A percentile compares a stretch with the other conserved stretches of the same genome.
These are phyloP conservation scores for Globisporangium apiculatum DNA, from an alignment of 352 stramenopile species.

Conservation along the genomic window DNA sequence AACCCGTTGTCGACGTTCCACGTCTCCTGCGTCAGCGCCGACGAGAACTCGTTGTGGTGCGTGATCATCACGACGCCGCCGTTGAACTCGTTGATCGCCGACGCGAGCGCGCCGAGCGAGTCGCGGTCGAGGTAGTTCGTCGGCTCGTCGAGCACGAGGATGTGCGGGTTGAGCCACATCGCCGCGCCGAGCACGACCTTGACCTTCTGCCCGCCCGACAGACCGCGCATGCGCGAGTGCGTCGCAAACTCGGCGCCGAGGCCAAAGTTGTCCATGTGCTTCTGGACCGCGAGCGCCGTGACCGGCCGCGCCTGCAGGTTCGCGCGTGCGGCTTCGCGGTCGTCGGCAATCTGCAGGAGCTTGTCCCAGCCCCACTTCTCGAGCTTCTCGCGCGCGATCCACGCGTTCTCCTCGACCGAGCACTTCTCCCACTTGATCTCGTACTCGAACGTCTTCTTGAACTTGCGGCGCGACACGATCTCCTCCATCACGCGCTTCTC, in stretches of 20 bases:
- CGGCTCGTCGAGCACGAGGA: conserved; percentile 93
- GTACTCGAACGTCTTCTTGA: conserved; percentile 95
- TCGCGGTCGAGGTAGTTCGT: conserved; percentile 97
- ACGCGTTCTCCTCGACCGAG: conserved; percentile 94
- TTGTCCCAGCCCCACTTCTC: conserved; percentile 98
- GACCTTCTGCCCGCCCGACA: conserved; percentile 98
- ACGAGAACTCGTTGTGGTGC: conserved; percentile 97
- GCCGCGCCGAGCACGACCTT: conserved; percentile 97
- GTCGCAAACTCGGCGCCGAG: conserved; percentile 95
- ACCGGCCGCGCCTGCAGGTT: conserved; percentile 91
- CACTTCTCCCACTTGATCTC: conserved; percentile 96
- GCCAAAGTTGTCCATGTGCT: conserved; percentile 96
- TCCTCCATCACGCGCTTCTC: conserved; percentile 89
- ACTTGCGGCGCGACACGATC: conserved; percentile 90
- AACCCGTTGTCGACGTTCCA: conserved; percentile 91
- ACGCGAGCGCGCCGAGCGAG: conserved; percentile 93
- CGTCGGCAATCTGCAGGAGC: conserved; percentile 93
- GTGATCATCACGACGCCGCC: conserved; percentile 97
- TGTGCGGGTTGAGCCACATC: conserved; percentile 96
- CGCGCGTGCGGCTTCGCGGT: conserved; percentile 91
- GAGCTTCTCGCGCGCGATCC: conserved; percentile 90
- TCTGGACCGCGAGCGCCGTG: conserved; percentile 94
- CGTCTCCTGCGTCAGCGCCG: conserved; percentile 90
- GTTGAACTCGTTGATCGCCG: conserved; percentile 95
- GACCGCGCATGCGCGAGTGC: conserved; percentile 96